Evolutionary conservation across 1,139 yeast genomes (phyloP).

Genomic region (Wickerhamomyces sp.): DNA sequence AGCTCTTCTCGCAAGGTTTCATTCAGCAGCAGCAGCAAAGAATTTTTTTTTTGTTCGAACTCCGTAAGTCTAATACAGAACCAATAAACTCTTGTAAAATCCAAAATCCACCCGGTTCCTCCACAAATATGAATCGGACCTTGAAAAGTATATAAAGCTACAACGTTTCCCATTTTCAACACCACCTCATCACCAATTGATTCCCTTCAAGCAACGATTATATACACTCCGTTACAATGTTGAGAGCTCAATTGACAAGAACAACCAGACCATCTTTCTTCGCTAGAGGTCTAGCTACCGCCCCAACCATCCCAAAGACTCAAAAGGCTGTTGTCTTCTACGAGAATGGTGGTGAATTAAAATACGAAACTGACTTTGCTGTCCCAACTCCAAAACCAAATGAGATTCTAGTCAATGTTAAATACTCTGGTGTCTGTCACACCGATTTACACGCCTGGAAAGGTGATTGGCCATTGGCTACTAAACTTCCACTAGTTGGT

Average conservation of each 20-base stretch:
- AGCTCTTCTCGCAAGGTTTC: too few species aligned
- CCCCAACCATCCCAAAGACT: slow-evolving; percentile 43
- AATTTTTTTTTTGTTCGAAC: too few species aligned
- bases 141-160: too few species aligned
- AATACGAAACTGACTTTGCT: slow-evolving; percentile 51
- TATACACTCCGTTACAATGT: slow-evolving; percentile 14
- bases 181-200: too few species aligned
- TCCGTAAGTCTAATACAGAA: too few species aligned
- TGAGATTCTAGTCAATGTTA: slow-evolving; percentile 55
- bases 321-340: slow-evolving; percentile 50
- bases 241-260: slow-evolving; percentile 14
- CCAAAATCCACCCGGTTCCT: too few species aligned
- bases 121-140: too few species aligned
- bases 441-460: slow-evolving; percentile 70
- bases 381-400: slow-evolving; percentile 59
- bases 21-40: too few species aligned
- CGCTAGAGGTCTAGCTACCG: slow-evolving; percentile 32
- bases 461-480: slow-evolving; percentile 62
- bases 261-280: slow-evolving; percentile 12
- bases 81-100: too few species aligned
- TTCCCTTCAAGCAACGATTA: too few species aligned
- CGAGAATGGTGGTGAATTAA: slow-evolving; percentile 43
- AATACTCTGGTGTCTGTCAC: slow-evolving; percentile 68
- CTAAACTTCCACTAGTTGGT: slow-evolving; percentile 61
- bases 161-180: too few species aligned